Evolutionary conservation across 306 rosid species (phyloP), one percentile per base, ranked within the genome.

Genomic region (Ceratonia siliqua): DNA sequence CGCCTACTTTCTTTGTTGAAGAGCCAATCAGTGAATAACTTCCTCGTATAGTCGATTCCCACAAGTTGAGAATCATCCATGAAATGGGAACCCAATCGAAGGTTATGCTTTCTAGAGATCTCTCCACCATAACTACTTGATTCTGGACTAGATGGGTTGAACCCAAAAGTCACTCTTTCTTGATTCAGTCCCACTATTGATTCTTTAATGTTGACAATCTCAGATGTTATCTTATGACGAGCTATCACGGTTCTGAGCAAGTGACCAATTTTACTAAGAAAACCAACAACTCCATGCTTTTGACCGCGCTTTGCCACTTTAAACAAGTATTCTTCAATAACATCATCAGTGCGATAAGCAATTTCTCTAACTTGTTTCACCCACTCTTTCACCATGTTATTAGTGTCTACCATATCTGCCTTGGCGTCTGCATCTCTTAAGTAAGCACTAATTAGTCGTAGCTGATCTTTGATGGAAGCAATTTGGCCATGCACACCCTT

Each of bases 401-500:
- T 75, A 3, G 39, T 49, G 2, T 42, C 58, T 28, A 35, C 53
- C 20, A 5, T 65, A 1, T 54, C 48, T 9, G 42, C 55, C 42
- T 14, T 67, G 0, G 8, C 57, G 6, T 75, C 74, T 52, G 66
- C 66, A 17, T 75, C 79, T 32, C 14, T 75, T 1, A 75, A 32
- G 58, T 49, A 53, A 0, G 73, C 57, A 3, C 20, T 28, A 15
- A 76, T 39, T n/a, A n/a, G n/a, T n/a, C n/a, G n/a, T n/a, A n/a
- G n/a, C n/a, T n/a, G n/a, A n/a, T n/a, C n/a, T n/a, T n/a, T n/a
- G n/a, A n/a, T n/a, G n/a, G n/a, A n/a, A n/a, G n/a, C n/a, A n/a
- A n/a, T n/a, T n/a, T n/a, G n/a, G n/a, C n/a, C n/a, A n/a, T n/a
- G n/a, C n/a, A n/a, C n/a, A n/a, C n/a, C n/a, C n/a, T n/a, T n/a